Conservation (phyloP, 257 asterid species). For the Linaria vulgaris region DNA sequence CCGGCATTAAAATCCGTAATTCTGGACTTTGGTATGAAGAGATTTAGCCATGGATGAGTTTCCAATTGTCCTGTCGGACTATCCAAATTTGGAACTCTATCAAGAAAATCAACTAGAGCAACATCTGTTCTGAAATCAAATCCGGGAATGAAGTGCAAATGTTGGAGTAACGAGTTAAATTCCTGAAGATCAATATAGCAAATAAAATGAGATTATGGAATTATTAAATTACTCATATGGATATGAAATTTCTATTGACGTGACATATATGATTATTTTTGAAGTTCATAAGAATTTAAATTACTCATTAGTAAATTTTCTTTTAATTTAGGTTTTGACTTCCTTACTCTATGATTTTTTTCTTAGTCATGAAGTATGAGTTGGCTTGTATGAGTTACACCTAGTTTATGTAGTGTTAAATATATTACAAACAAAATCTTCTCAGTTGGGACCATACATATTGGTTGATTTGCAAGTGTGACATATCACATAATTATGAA, state of each 20-base stretch:
- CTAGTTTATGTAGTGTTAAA: background rate
- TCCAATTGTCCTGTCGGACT: conserved; percentile 30
- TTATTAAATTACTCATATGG: too few relatives aligned
- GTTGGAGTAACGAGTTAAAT: conserved; percentile 24
- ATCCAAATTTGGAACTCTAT: conserved; percentile 29
- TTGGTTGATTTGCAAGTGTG: too few relatives aligned
- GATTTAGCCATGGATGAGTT: conserved; percentile 85
- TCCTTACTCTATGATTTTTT: too few relatives aligned
- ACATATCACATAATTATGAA: too few relatives aligned
- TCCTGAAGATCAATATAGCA: conserved; percentile 31
- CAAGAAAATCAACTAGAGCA: conserved; percentile 30
- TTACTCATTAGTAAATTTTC: too few relatives aligned
- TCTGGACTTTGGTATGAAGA: conserved; percentile 65
- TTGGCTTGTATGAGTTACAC: too few relatives aligned
- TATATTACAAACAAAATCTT: background rate
- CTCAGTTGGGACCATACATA: too few relatives aligned
- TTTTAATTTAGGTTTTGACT: too few relatives aligned
- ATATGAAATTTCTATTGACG: too few relatives aligned
- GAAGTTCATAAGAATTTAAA: too few relatives aligned
- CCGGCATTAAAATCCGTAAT: conserved; percentile 56
- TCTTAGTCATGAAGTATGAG: too few relatives aligned
- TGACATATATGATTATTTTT: too few relatives aligned
- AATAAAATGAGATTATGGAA: background rate
- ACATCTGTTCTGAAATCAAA: conserved; percentile 28
- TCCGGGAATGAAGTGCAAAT: conserved; percentile 31